Base-by-base conservation (phyloP, 1,139 yeast genomes). In the Protomyces arabidopsidicola region DNA sequence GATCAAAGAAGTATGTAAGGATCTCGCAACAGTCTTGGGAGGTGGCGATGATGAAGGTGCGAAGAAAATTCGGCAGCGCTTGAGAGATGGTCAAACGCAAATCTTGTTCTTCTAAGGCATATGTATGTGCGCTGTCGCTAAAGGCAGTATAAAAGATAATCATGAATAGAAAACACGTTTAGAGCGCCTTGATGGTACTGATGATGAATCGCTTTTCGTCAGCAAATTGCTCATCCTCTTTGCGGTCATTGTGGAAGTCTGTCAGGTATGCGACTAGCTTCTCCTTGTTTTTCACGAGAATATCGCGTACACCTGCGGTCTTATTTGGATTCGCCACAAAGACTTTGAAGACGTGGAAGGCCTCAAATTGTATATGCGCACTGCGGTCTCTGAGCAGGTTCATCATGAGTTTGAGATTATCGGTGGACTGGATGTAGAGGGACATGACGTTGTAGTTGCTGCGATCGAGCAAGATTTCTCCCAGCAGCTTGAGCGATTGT, bases 281-380 rank as follows among this genome's bases (percentile, higher is more conserved):
- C 60, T 82, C 86, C 72, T 90, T 85, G 74, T 93, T 93, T 72
- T 90, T 90, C 53, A 85, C 83, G 69, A 93, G 78, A 24, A 93
- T 88, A 73, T 91, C 97, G 66, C 82, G 77, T 2, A 93, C 85
- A 10, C 87, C 84, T 72, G 86, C 90, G 1, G 90, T 81, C 74
- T 91, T 91, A 69, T 87, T 86, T 5, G 98, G 98, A 74, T 93
- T 93, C 6, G 97, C 98, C 42, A 90, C 91, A 75, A 93, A 90
- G 45, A 78, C 71, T 75, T 93, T 93, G 77, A 93, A 93, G 45
- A 93, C 87, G 70, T 93, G 93, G 73, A 93, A 93, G 2, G 96
- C 93, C 74, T 93, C 98, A 65, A 85, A 77, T 73, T 90, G 97
- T 66, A 93, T 80, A 73, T 90, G 91, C 71, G 87, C 88, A 71